Evolutionary conservation across 2,329 filamentous ascomycete species (phyloP).

Genomic region (Colletotrichum abscissum): DNA sequence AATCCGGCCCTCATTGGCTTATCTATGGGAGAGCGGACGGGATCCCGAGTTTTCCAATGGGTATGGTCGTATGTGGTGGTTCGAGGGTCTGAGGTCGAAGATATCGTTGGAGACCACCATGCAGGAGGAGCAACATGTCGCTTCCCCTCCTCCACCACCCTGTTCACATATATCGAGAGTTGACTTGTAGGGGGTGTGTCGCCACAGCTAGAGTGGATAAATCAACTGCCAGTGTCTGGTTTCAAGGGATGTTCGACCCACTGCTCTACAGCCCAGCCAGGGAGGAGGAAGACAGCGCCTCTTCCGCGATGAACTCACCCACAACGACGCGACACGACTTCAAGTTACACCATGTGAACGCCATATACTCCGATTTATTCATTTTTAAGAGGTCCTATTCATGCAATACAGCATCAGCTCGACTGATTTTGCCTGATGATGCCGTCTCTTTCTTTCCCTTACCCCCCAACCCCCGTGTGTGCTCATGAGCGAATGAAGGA

Average conservation of each 20-base stretch:
- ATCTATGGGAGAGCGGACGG: too few species aligned
- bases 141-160: too few species aligned
- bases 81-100: rapidly evolving
- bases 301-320: not conserved
- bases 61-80: too few species aligned
- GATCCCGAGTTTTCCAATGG: too few species aligned
- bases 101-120: too few species aligned
- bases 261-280: not conserved
- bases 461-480: conserved; percentile 10
- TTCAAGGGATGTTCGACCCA: not conserved
- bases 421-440: not conserved
- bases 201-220: too few species aligned
- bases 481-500: not conserved
- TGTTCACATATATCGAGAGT: not conserved
- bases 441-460: conserved; percentile 14
- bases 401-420: conserved; percentile 24
- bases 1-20: too few species aligned
- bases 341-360: conserved; percentile 7
- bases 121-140: too few species aligned
- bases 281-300: not conserved
- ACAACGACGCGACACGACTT: not conserved
- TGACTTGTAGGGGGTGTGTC: not conserved
- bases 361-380: conserved; percentile 30
- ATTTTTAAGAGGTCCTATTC: conserved; percentile 11
- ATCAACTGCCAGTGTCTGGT: too few species aligned